phyloP scores from a whole-genome alignment of 306 rosid genomes.

The Urtica urens region DNA sequence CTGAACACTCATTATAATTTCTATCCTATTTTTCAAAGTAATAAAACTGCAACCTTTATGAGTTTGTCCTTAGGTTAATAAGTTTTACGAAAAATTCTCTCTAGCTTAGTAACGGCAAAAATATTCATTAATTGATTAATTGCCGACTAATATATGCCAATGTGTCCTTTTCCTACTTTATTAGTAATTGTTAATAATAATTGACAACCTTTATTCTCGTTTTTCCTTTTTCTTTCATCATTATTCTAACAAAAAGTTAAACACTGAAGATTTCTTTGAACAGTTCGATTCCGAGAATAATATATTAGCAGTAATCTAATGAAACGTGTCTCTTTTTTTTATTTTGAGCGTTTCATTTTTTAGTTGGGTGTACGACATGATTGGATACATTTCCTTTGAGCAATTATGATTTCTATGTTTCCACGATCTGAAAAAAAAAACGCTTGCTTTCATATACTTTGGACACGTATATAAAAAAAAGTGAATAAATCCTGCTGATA shows the following conservation, averaged over 20 bases:
- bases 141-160: background rate
- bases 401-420: constrained; percentile 2
- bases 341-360: background rate
- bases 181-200: background rate
- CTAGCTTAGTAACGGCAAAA: background rate
- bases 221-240: constrained; percentile 1
- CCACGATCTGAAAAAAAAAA: background rate
- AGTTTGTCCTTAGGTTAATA: background rate
- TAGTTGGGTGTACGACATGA: background rate
- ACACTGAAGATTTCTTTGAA: background rate
- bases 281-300: constrained; percentile 3
- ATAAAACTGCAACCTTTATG: background rate
- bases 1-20: background rate
- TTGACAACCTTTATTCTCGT: background rate
- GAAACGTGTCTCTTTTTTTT: constrained; percentile 4
- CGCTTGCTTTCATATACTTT: background rate
- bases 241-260: background rate
- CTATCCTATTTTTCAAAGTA: background rate
- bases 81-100: background rate
- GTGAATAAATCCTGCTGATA: background rate
- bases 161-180: background rate
- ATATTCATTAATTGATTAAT: background rate
- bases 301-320: background rate
- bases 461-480: background rate
- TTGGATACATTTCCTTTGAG: constrained; percentile 1